Evolutionary conservation across 202 grass and related monocot genomes (phyloP).

Genomic region (Saccharum hybrid): DNA sequence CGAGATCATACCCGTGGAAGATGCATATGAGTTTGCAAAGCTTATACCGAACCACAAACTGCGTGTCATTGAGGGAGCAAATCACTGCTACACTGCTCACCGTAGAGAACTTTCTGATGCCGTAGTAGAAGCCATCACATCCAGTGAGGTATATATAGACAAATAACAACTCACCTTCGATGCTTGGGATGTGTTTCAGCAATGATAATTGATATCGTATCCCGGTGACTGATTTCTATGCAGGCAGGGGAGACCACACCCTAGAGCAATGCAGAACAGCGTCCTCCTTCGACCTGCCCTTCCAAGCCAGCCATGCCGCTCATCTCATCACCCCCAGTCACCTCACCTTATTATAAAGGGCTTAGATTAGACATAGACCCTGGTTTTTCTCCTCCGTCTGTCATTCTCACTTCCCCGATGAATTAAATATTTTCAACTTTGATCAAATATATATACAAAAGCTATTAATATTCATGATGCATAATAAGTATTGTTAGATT

Average conservation of each 20-base stretch:
- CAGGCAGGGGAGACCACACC: neutral
- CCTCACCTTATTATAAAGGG: neutral
- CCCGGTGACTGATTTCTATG: neutral
- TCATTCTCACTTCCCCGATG: neutral
- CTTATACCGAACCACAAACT: constrained; percentile 75
- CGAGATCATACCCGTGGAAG: constrained; percentile 60
- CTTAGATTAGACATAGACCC: neutral
- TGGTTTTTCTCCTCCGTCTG: neutral
- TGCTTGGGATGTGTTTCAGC: neutral
- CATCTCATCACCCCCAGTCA: neutral
- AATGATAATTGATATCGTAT: neutral
- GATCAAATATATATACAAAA: neutral
- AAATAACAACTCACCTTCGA: neutral
- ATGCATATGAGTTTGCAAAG: constrained; percentile 75
- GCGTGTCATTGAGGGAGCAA: constrained; percentile 72
- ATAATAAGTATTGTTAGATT: neutral
- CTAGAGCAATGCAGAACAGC: neutral
- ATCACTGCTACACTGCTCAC: constrained; percentile 71
- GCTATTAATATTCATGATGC: neutral
- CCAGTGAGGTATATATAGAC: constrained; percentile 57
- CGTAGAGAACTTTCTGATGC: constrained; percentile 58
- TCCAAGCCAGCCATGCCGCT: neutral
- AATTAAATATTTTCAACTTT: constrained; percentile 1
- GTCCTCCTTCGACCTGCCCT: neutral
- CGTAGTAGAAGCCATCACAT: constrained; percentile 60